These are phyloP conservation scores for Umbilicaria muhlenbergii DNA, from an alignment of 495 filamentous ascomycete species.

Conservation along the genomic window DNA sequence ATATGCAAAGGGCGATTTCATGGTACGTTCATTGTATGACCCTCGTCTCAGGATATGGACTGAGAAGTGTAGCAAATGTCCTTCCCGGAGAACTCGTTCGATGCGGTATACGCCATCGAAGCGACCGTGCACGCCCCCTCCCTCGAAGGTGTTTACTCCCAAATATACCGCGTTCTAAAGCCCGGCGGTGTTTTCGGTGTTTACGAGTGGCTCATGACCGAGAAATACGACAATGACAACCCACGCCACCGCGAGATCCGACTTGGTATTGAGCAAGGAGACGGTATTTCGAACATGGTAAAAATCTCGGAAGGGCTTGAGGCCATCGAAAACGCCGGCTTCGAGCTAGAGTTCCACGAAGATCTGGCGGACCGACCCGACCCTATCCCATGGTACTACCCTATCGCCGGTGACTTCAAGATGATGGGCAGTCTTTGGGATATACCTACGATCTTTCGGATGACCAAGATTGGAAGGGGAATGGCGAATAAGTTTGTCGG, in stretches of 20 bases:
- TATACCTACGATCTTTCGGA: conserved; percentile 68
- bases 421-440: conserved; percentile 71
- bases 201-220: conserved; percentile 99
- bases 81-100: conserved; percentile 82
- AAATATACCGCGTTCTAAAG: conserved; percentile 93
- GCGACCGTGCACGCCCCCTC: conserved; percentile 91
- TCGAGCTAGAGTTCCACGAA: conserved; percentile 72
- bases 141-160: conserved; percentile 84
- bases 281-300: conserved; percentile 99
- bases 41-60: not conserved
- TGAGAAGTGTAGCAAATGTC: conserved; percentile 64
- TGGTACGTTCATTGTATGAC: conserved; percentile 37
- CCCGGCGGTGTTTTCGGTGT: conserved; percentile 93
- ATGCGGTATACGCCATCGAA: conserved; percentile 96
- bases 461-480: conserved; percentile 75
- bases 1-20: conserved; percentile 96
- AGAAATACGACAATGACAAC: conserved; percentile 83
- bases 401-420: conserved; percentile 65
- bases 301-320: conserved; percentile 65
- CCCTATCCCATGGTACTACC: conserved; percentile 85
- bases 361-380: conserved; percentile 77
- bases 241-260: conserved; percentile 78
- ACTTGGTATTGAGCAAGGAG: conserved; percentile 88
- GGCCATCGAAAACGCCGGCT: conserved; percentile 82
- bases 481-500: conserved; percentile 69